Percentiles rank a stretch among this genome's conserved stretches.
phyloP scores from a whole-genome alignment of 73 alveolate species.

The Effrenium voratum region DNA sequence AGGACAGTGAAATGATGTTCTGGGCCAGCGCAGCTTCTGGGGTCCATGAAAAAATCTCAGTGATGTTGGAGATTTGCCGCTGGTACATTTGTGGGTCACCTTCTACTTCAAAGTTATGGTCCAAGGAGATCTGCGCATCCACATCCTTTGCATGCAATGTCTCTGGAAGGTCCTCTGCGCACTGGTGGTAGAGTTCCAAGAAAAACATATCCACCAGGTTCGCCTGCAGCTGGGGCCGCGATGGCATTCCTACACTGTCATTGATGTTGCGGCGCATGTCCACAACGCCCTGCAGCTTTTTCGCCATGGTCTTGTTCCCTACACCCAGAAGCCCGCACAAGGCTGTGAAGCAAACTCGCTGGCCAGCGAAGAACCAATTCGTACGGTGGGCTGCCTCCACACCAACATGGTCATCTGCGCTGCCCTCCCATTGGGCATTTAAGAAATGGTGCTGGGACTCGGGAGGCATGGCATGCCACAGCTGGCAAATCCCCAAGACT shows the following conservation, averaged over 20 bases:
- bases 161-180: constrained; percentile 52
- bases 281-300: constrained; percentile 47
- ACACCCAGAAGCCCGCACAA: constrained; percentile 40
- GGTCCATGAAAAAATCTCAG: constrained; percentile 20
- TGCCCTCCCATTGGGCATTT: constrained; percentile 63
- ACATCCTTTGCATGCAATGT: constrained; percentile 42
- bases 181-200: constrained; percentile 40
- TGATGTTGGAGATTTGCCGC: background rate
- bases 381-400: constrained; percentile 53
- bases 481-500: constrained; percentile 1
- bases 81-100: background rate
- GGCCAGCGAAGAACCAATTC: constrained; percentile 11
- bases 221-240: background rate
- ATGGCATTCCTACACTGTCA: background rate
- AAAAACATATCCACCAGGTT: constrained; percentile 34
- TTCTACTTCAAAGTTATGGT: background rate
- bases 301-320: constrained; percentile 28
- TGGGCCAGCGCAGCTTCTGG: constrained; percentile 51
- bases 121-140: constrained; percentile 5
- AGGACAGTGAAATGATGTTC: constrained; percentile 50
- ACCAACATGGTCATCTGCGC: background rate
- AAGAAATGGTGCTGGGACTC: constrained; percentile 28
- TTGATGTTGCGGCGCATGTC: constrained; percentile 55
- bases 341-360: constrained; percentile 11
- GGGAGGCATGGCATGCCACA: constrained; percentile 28